A percentile compares a stretch with the other conserved stretches of the same genome.
Conservation (phyloP, 352 stramenopile species). For the Globisporangium lucens region DNA sequence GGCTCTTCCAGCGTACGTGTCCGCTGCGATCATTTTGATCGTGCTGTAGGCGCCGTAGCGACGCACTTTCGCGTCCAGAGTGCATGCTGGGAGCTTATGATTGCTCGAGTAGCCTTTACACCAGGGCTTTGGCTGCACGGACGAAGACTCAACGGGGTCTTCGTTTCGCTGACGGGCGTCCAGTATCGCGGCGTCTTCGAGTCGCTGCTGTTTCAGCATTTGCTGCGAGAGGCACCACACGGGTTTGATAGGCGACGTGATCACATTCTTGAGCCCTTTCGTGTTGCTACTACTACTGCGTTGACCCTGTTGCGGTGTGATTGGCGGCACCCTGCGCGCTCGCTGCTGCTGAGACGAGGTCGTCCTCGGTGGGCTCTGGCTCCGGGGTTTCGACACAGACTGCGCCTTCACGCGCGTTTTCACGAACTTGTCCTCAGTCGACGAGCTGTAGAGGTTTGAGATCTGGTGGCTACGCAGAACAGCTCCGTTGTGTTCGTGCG, state of each 20-base stretch:
- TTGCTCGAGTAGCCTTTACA: constrained; percentile 42
- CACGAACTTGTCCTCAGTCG: constrained; percentile 45
- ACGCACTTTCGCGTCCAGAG: constrained; percentile 45
- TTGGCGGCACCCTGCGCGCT: constrained; percentile 9
- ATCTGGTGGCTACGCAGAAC: constrained; percentile 43
- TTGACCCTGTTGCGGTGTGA: not conserved
- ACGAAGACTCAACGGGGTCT: constrained; percentile 10
- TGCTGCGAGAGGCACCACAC: constrained; percentile 29
- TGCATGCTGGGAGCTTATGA: constrained; percentile 27
- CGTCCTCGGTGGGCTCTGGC: not conserved
- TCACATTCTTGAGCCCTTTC: not conserved
- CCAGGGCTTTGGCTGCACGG: constrained; percentile 41
- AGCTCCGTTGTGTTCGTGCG: constrained; percentile 27
- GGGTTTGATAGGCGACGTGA: constrained; percentile 24
- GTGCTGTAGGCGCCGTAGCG: constrained; percentile 51
- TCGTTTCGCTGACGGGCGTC: constrained; percentile 4
- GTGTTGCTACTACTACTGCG: not conserved
- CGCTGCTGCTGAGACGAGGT: constrained; percentile 3
- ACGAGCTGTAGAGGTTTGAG: constrained; percentile 43
- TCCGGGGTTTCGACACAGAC: constrained; percentile 19
- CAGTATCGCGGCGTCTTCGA: constrained; percentile 3
- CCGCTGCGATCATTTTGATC: constrained; percentile 35
- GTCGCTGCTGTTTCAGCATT: constrained; percentile 25
- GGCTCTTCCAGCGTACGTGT: constrained; percentile 22
- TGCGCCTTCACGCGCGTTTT: constrained; percentile 17